Base-by-base conservation (phyloP, 768 basidiomycete genomes). In the Thelephora aurantiotincta region DNA sequence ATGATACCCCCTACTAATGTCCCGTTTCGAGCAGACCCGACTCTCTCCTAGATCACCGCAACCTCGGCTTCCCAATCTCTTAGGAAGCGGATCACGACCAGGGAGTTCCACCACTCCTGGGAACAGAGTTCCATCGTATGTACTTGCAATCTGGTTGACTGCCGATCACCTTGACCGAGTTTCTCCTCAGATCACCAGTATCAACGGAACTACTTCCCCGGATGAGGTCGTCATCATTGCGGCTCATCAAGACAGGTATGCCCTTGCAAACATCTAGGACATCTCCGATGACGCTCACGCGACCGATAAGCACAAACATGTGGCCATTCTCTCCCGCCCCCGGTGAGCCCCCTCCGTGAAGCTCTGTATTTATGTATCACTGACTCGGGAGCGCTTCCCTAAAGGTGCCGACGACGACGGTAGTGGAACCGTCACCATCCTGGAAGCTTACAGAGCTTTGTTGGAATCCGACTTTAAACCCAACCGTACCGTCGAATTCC, bases 221-320 rank as follows among this genome's bases (percentile, higher is more conserved):
- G 78, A 84, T 55, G 73, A 81, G 47, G 70, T 79, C 43, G 70
- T 91, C 33, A 68, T 91, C 51, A 67, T 91, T 54, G 72, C 76
- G 35, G 89, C 89, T 37, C 89, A 92, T 62, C 85, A 82, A 60
- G 89, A 91, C 60, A 87, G 85, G 82, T 77, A 49, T 47, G 47
- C 41, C 38, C 43, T 50, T 36, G 43, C 45, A 38, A 38, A 43
- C 20, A 43, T 50, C 44, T 46, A 43, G 20, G 45, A 33, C 19
- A 33, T 44, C 34, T 45, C 26, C 36, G 49, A 38, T 45, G 36
- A 41, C 46, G 52, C 49, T 41, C 48, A 41, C 18, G 37, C 54
- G 26, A 30, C 9, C 26, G 9, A 30, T 9, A 30, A 83, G 81
- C 55, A 82, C 77, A n/a, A 82, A 81, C 63, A 60, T 78, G 60